These are phyloP conservation scores for Xylaria sp. DNA, from an alignment of 2,329 filamentous ascomycete genomes.

Conservation along the genomic window DNA sequence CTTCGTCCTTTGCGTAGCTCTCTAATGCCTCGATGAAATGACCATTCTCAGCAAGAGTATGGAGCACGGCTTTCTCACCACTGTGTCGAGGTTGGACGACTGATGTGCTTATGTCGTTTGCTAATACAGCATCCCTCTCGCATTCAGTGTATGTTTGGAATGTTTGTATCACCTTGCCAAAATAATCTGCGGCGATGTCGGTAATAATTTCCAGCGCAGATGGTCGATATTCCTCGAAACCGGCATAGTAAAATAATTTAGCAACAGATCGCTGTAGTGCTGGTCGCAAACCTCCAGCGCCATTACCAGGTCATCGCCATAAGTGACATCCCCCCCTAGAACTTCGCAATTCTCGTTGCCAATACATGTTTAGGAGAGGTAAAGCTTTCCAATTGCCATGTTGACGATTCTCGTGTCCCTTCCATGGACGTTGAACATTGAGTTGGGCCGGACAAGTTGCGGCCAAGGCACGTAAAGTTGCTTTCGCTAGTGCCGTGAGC, in stretches of 20 bases:
- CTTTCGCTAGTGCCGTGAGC: too few relatives aligned
- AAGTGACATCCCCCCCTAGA: too few relatives aligned
- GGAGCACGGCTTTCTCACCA: conserved; percentile 85
- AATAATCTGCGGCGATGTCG: conserved; percentile 89
- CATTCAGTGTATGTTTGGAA: conserved; percentile 85
- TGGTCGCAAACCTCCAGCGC: conserved; percentile 82
- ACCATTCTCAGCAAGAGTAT: conserved; percentile 86
- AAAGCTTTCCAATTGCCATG: too few relatives aligned
- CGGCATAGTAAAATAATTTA: conserved; percentile 94
- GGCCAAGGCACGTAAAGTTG: too few relatives aligned
- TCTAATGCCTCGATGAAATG: conserved; percentile 84
- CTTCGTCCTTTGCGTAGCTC: conserved; percentile 88
- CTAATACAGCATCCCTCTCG: conserved; percentile 71
- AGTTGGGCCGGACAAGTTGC: too few relatives aligned
- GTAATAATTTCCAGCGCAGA: conserved; percentile 91
- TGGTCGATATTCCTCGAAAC: conserved; percentile 96
- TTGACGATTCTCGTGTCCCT: too few relatives aligned
- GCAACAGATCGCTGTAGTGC: conserved; percentile 90
- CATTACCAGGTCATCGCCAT: conserved; percentile 89
- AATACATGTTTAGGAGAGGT: too few relatives aligned
- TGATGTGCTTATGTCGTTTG: conserved; percentile 53
- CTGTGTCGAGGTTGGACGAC: conserved; percentile 74
- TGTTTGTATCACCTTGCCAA: conserved; percentile 81
- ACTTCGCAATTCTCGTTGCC: too few relatives aligned
- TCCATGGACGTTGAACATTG: too few relatives aligned